Evolutionary conservation across 495 filamentous ascomycete species (phyloP).

Genomic region (Neurospora sp.): DNA sequence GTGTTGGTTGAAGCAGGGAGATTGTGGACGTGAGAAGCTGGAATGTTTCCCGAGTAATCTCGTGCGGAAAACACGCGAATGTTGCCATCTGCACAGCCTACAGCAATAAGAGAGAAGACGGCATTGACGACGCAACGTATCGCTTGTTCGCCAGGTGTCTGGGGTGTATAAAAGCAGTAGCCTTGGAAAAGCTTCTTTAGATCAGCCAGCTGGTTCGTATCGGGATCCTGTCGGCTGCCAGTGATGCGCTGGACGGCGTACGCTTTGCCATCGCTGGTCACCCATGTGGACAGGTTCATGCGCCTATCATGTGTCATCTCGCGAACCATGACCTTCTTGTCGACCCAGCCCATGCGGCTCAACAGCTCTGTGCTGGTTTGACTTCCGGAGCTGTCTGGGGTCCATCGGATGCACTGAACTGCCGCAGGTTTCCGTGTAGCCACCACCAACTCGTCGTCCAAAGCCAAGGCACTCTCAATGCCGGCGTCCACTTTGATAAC

Average conservation of each 20-base stretch:
- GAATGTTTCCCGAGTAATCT: constrained; percentile 89
- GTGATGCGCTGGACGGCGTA: constrained; percentile 75
- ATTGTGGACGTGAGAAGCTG: constrained; percentile 71
- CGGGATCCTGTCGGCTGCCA: constrained; percentile 9
- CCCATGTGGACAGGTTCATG: constrained; percentile 94
- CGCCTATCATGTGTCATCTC: constrained; percentile 95
- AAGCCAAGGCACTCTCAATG: constrained; percentile 73
- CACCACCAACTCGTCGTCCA: constrained; percentile 90
- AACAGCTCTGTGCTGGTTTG: constrained; percentile 89
- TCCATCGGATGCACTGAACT: constrained; percentile 93
- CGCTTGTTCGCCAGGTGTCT: constrained; percentile 47
- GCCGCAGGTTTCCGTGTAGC: constrained; percentile 89
- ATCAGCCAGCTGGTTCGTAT: constrained; percentile 22
- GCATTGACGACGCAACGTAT: constrained; percentile 79
- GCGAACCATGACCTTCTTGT: constrained; percentile 60
- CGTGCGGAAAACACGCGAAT: constrained; percentile 80
- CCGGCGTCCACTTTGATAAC: constrained; percentile 97
- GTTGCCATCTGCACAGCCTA: constrained; percentile 71
- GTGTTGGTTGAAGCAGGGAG: constrained; percentile 51
- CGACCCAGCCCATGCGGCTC: constrained; percentile 74
- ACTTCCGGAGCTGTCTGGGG: constrained; percentile 63
- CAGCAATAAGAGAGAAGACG: constrained; percentile 81
- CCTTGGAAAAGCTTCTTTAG: constrained; percentile 71
- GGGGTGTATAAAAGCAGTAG: constrained; percentile 78
- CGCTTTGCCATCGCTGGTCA: constrained; percentile 79